Percentiles rank a stretch among this genome's conserved stretches.
phyloP scores from a whole-genome alignment of 2,329 filamentous ascomycete genomes.

The Trichoderma polysporum region DNA sequence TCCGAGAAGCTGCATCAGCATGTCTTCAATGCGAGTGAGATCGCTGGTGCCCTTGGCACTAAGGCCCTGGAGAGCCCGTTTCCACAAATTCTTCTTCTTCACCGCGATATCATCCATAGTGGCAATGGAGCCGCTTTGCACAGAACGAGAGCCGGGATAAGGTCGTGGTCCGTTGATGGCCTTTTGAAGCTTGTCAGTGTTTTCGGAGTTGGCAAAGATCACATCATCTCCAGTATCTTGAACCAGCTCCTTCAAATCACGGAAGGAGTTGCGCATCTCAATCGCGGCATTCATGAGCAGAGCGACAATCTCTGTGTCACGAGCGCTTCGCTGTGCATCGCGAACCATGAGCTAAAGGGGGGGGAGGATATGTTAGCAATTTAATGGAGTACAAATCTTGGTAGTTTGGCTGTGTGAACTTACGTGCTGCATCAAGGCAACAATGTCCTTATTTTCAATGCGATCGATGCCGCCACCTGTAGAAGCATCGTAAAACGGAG shows the following conservation, averaged over 20 bases:
- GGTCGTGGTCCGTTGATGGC: conserved; percentile 84
- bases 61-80: conserved; percentile 86
- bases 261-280: conserved; percentile 95
- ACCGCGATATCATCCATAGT: conserved; percentile 56
- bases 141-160: conserved; percentile 66
- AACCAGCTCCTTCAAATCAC: conserved; percentile 91
- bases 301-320: conserved; percentile 94
- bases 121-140: conserved; percentile 56
- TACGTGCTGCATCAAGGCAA: conserved; percentile 94
- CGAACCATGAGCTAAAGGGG: conserved; percentile 75
- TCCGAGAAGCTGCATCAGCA: conserved; percentile 86
- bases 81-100: conserved; percentile 93
- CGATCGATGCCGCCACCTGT: conserved; percentile 85
- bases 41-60: conserved; percentile 87
- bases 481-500: conserved; percentile 85
- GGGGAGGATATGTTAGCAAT: not conserved
- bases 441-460: conserved; percentile 94
- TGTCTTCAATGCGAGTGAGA: conserved; percentile 82
- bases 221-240: conserved; percentile 80
- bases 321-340: conserved; percentile 91
- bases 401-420: conserved; percentile 35
- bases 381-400: no score
- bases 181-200: conserved; percentile 82
- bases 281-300: conserved; percentile 90
- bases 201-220: conserved; percentile 83